Evolutionary conservation across 1,284 basidiomycete species (phyloP), one percentile per base, ranked within the genome.

Genomic region (Pseudozyma hubeiensis): DNA sequence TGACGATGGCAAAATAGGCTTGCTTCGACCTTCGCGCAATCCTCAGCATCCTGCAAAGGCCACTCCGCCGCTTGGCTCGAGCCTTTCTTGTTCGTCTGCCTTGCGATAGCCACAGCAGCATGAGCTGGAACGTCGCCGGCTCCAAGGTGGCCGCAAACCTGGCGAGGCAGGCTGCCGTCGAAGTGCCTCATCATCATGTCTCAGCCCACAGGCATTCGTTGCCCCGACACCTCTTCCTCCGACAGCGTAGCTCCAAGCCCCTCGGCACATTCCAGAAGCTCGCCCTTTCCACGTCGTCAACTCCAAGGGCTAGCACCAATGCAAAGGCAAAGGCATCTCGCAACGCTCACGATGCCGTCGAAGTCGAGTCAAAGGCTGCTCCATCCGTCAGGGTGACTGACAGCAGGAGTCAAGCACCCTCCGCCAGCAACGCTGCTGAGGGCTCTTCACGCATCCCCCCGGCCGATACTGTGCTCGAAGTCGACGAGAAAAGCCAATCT

Each of bases 221-320:
- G 41, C 68, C 68, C 7, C 58, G 68, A 11, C 48, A 64, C 7
- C 68, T 71, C 31, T 62, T 65, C 35, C 37, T 59, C 48, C 54
- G 56, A 7, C 45, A 63, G 13, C 68, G 68, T n/a, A 51, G 68
- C 16, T 55, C 63, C 1, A 44, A 41, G n/a, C 43, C 48, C 34
- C 47, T 58, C 11, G 40, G 16, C 11, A 46, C 59, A 14, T 34
- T 33, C 0, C 68, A 62, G 29, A 57, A 34, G n/a, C 41, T 60
- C 41, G 46, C 33, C 13, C 43, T 71, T 16, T 59, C 64, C 4
- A 66, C 62, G 5, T 43, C 61, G 10, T 43, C 68, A 10, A 9
- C 47, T 5, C n/a, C 19, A 17, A 17, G 24, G 34, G 68, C 63
- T 24, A 14, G 16, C 29, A 11, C 54, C 2, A 33, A 13, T 31